Evolutionary conservation across 805 yeast species (phyloP).

Genomic region (Candida verbasci): DNA sequence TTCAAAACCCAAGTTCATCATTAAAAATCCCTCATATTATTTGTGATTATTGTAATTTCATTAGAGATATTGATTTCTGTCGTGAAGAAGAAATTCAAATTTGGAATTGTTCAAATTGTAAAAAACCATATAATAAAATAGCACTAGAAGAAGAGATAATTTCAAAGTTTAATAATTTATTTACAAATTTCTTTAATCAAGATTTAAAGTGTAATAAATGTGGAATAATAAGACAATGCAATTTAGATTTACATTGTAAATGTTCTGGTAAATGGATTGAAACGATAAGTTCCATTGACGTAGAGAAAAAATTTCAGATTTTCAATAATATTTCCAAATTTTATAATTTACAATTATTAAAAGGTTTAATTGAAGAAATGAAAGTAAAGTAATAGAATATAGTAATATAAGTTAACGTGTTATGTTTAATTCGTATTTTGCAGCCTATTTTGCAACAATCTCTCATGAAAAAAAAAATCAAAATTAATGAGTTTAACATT

Average conservation of each 20-base stretch:
- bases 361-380: conserved; percentile 24
- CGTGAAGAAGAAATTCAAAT: conserved; percentile 50
- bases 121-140: conserved; percentile 56
- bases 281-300: conserved; percentile 42
- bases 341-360: conserved; percentile 57
- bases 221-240: conserved; percentile 57
- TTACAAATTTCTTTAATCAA: conserved; percentile 67
- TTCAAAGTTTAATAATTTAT: conserved; percentile 50
- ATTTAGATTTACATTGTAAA: conserved; percentile 68
- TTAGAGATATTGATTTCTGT: conserved; percentile 79
- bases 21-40: conserved; percentile 62
- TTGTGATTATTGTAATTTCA: conserved; percentile 75
- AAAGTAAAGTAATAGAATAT: too few species aligned
- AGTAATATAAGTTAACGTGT: too few species aligned
- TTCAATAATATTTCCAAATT: conserved; percentile 56
- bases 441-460: too few species aligned
- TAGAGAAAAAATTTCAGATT: conserved; percentile 43
- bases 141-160: conserved; percentile 77
- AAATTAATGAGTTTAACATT: conserved; percentile 3
- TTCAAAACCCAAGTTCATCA: conserved; percentile 70
- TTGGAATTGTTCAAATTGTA: conserved; percentile 69
- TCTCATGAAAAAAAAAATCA: background rate
- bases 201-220: conserved; percentile 83
- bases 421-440: too few species aligned
- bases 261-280: conserved; percentile 88